A percentile compares a stretch with the other conserved stretches of the same genome.
Conservation (phyloP, 129 eudicot species). For the Lactuca sativa region DNA sequence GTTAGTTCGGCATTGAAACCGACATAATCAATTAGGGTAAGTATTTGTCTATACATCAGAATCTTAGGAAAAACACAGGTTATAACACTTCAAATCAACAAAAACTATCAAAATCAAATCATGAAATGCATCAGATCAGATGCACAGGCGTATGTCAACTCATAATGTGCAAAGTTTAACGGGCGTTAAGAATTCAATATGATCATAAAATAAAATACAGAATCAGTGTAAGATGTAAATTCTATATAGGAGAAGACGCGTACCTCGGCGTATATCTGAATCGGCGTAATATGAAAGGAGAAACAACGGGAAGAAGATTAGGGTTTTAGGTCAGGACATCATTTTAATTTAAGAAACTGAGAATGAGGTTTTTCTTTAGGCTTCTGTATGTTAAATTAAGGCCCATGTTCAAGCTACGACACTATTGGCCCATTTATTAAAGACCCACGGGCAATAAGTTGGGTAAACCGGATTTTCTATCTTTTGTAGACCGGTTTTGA, state of each 20-base stretch:
- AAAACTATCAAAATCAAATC: not conserved
- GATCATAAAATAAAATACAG: too few species aligned
- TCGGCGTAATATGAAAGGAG: slow-evolving; percentile 24
- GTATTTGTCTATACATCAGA: not conserved
- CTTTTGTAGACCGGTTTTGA: too few species aligned
- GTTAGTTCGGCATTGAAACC: too few species aligned
- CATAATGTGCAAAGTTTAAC: not conserved
- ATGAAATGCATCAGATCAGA: not conserved
- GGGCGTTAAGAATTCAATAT: not conserved
- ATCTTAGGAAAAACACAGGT: not conserved
- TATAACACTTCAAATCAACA: not conserved
- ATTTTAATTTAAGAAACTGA: not conserved
- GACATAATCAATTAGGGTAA: not conserved
- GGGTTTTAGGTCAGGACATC: slow-evolving; percentile 28
- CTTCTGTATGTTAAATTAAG: not conserved
- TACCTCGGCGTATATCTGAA: slow-evolving; percentile 21
- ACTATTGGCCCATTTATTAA: not conserved
- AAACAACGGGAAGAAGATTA: slow-evolving; percentile 7
- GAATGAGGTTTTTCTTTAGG: not conserved
- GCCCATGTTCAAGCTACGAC: not conserved
- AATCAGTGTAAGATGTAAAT: not conserved
- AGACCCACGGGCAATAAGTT: too few species aligned
- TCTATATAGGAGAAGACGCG: not conserved
- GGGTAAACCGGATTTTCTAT: too few species aligned
- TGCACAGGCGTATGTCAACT: not conserved